phyloP scores from a whole-genome alignment of 2,329 filamentous ascomycete species.

The Neofusicoccum parvum region DNA sequence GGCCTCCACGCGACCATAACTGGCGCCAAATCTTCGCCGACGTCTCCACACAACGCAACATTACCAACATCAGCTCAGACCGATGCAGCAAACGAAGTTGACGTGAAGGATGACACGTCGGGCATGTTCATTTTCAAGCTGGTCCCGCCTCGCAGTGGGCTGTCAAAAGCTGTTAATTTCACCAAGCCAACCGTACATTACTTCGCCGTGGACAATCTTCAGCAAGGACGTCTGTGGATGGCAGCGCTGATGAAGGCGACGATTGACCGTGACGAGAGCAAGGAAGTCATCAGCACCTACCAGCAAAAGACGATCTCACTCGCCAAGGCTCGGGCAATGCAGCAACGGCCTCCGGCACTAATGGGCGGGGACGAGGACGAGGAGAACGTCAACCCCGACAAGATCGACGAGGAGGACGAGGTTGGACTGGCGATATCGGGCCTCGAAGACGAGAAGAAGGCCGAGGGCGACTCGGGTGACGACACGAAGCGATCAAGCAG shows the following conservation, averaged over 20 bases:
- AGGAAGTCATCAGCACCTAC: conserved; percentile 85
- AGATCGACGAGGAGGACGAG: conserved; percentile 37
- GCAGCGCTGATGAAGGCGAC: conserved; percentile 98
- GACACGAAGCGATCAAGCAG: conserved; percentile 11
- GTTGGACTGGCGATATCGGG: conserved; percentile 41
- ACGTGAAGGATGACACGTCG: conserved; percentile 53
- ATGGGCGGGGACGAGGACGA: conserved; percentile 60
- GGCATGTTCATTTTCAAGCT: conserved; percentile 98
- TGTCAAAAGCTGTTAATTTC: conserved; percentile 91
- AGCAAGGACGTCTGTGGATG: conserved; percentile 94
- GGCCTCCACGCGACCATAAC: conserved; percentile 90
- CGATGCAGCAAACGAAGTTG: conserved; percentile 36
- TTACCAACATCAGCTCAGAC: conserved; percentile 43
- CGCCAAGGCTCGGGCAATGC: conserved; percentile 82
- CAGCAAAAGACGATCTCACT: conserved; percentile 96
- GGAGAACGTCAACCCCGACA: conserved; percentile 29
- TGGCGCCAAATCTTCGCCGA: conserved; percentile 73
- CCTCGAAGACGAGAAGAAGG: conserved; percentile 30
- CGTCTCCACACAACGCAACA: conserved; percentile 51
- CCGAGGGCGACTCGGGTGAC: not conserved
- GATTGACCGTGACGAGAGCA: conserved; percentile 82
- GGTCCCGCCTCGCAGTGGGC: conserved; percentile 81
- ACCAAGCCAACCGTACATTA: conserved; percentile 97
- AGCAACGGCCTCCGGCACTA: conserved; percentile 84
- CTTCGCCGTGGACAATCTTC: conserved; percentile 90